Conservation (phyloP, 2,329 filamentous ascomycete species). For the Didymella keratinophila region DNA sequence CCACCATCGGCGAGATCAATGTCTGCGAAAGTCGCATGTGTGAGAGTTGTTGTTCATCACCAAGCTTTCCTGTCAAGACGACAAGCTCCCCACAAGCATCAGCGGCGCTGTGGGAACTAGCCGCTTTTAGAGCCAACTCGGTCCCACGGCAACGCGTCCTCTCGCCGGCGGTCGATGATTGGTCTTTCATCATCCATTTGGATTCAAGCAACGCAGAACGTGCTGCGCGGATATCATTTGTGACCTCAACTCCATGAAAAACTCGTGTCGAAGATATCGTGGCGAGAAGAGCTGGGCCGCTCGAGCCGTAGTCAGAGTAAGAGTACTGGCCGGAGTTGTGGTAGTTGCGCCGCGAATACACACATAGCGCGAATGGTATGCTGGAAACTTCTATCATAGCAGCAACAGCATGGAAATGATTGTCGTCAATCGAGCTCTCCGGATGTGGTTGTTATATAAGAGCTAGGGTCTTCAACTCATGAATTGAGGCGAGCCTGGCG, state of each 20-base stretch:
- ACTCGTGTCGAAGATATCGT: background rate
- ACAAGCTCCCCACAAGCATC: slow-evolving; percentile 18
- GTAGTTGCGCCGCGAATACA: too few relatives aligned
- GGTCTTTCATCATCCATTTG: too few relatives aligned
- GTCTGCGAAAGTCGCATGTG: background rate
- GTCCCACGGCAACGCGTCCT: slow-evolving; percentile 5
- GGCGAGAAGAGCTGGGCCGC: background rate
- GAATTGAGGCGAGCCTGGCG: background rate
- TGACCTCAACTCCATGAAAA: background rate
- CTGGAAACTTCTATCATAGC: background rate
- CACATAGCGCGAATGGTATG: background rate
- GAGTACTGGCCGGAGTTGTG: too few relatives aligned
- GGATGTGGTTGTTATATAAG: background rate
- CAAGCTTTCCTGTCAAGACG: slow-evolving; percentile 13
- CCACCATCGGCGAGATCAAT: background rate
- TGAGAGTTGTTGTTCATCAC: background rate
- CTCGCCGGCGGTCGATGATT: background rate
- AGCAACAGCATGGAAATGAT: background rate
- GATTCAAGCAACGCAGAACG: background rate
- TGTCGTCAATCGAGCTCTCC: background rate
- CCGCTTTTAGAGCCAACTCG: slow-evolving; percentile 1
- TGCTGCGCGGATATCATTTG: background rate
- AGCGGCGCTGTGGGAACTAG: slow-evolving; percentile 11
- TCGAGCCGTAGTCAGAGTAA: too few relatives aligned
- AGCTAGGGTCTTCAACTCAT: too few relatives aligned